Conservation (phyloP, 345 rosid species). For the Barbarea vulgaris region DNA sequence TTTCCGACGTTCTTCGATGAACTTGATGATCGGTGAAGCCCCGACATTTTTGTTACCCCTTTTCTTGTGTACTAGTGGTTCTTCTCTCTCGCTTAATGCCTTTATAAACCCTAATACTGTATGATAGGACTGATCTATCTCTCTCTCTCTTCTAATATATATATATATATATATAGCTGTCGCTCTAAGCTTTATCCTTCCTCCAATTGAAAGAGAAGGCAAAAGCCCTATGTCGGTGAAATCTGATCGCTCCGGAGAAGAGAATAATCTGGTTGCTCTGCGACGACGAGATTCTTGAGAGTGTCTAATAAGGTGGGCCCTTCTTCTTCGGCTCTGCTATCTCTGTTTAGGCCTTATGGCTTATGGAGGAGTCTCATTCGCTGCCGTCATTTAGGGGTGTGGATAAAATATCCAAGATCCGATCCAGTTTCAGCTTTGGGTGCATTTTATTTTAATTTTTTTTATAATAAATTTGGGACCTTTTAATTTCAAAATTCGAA, state of each 20-base stretch:
- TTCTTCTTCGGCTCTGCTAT: background rate
- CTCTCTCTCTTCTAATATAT: background rate
- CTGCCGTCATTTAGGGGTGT: background rate
- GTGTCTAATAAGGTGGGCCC: constrained; percentile 10
- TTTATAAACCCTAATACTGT: constrained; percentile 38
- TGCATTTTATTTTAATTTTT: background rate
- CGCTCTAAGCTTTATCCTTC: background rate
- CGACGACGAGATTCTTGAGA: background rate
- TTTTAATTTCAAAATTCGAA: background rate
- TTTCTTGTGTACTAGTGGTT: background rate
- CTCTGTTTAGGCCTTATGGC: constrained; percentile 19
- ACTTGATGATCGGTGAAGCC: constrained; percentile 70
- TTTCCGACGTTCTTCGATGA: constrained; percentile 73
- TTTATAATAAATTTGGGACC: background rate
- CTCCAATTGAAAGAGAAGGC: constrained; percentile 21
- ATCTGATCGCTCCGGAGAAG: constrained; percentile 29
- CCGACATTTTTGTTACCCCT: constrained; percentile 50
- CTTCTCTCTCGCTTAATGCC: constrained; percentile 13
- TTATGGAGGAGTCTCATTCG: background rate
- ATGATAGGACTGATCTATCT: constrained; percentile 17
- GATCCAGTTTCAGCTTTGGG: background rate
- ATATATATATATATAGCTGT: background rate
- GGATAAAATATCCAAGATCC: constrained; percentile 28
- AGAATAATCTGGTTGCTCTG: constrained; percentile 10
- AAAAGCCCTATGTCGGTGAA: constrained; percentile 8